phyloP scores from a whole-genome alignment of 805 yeast species.

The Candida coleopterorum region DNA sequence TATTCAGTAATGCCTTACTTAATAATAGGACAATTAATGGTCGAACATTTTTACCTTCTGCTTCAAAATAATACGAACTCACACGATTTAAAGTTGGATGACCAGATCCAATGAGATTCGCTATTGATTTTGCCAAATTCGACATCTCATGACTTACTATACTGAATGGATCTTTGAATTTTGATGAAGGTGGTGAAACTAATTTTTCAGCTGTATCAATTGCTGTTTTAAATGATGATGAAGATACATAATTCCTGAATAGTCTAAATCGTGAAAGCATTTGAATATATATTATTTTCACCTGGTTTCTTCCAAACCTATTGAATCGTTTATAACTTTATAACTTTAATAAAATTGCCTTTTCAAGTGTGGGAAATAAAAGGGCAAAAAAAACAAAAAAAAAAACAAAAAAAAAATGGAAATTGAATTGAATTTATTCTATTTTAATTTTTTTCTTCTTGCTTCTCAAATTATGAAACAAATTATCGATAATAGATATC shows the following conservation, averaged over 20 bases:
- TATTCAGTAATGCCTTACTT: conserved; percentile 72
- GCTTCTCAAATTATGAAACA: too few relatives aligned
- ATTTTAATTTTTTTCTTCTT: too few relatives aligned
- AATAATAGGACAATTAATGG: conserved; percentile 84
- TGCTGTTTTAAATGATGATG: conserved; percentile 43
- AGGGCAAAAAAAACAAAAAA: too few relatives aligned
- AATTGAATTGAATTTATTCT: too few relatives aligned
- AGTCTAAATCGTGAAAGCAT: conserved; percentile 2
- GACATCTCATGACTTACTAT: conserved; percentile 93
- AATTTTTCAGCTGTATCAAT: conserved; percentile 68
- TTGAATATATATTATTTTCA: too few relatives aligned
- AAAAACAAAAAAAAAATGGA: too few relatives aligned
- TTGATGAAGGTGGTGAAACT: conserved; percentile 54
- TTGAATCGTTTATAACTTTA: too few relatives aligned
- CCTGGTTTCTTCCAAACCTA: too few relatives aligned
- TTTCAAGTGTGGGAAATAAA: too few relatives aligned
- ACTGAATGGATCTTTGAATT: conserved; percentile 77
- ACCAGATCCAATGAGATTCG: conserved; percentile 82
- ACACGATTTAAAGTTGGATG: conserved; percentile 91
- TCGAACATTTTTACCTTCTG: conserved; percentile 93
- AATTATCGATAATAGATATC: too few relatives aligned
- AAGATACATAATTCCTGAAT: conserved; percentile 1
- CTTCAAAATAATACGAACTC: conserved; percentile 91
- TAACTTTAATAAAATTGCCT: too few relatives aligned
- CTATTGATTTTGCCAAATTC: conserved; percentile 79